Conservation (phyloP, 371 early-diverging fungal species). For the Catenaria anguillulae region DNA sequence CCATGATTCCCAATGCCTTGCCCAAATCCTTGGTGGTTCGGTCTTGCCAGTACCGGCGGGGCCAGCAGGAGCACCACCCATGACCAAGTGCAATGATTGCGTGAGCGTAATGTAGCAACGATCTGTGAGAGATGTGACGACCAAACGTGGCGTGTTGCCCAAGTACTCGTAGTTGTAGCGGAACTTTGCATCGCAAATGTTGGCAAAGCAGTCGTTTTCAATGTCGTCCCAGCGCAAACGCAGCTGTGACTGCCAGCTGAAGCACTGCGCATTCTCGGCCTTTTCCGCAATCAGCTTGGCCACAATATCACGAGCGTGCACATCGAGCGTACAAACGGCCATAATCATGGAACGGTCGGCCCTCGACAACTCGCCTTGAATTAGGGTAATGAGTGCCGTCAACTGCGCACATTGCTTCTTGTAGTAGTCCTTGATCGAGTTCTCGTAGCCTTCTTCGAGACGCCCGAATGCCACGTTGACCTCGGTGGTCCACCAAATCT, state of each 20-base stretch:
- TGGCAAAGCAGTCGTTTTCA: constrained; percentile 36
- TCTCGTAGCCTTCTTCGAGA: constrained; percentile 47
- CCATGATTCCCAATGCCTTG: constrained; percentile 42
- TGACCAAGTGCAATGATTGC: constrained; percentile 40
- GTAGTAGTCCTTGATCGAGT: constrained; percentile 47
- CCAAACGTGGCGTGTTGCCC: constrained; percentile 45
- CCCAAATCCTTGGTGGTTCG: constrained; percentile 52
- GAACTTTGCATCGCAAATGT: constrained; percentile 47
- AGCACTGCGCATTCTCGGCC: constrained; percentile 45
- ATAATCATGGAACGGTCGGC: constrained; percentile 45
- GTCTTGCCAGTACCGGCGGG: constrained; percentile 42
- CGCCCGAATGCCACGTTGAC: constrained; percentile 42
- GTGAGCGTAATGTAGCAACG: constrained; percentile 48
- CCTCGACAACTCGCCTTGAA: constrained; percentile 31
- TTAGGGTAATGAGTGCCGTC: constrained; percentile 35
- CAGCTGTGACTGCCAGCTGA: constrained; percentile 46
- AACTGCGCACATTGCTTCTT: constrained; percentile 47
- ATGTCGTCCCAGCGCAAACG: constrained; percentile 44
- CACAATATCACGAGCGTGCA: constrained; percentile 48
- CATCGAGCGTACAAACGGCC: constrained; percentile 48
- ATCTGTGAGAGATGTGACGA: constrained; percentile 45
- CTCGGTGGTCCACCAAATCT: constrained; percentile 52
- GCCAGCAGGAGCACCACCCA: constrained; percentile 50
- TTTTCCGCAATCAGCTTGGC: constrained; percentile 47
- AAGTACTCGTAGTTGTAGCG: constrained; percentile 46